phyloP scores from a whole-genome alignment of 768 basidiomycete species.

The Leccinellum rugosiceps region DNA sequence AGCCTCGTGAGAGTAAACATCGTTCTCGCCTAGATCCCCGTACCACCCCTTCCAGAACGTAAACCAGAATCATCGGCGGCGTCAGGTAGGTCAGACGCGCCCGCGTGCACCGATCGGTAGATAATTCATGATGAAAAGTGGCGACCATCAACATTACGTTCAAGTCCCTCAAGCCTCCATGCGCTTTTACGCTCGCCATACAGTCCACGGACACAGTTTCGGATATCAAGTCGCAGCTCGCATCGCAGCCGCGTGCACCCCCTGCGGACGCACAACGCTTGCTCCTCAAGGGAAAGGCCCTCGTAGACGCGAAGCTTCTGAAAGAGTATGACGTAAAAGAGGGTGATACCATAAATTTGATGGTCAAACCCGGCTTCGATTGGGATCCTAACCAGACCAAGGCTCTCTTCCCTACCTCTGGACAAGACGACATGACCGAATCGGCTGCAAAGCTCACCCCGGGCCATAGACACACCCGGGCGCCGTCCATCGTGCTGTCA shows the following conservation, averaged over 20 bases:
- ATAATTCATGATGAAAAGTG: slow-evolving; percentile 9
- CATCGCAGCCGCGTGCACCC: slow-evolving; percentile 64
- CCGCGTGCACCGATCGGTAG: slow-evolving; percentile 10
- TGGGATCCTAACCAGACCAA: slow-evolving; percentile 53
- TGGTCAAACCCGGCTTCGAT: slow-evolving; percentile 74
- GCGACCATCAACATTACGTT: slow-evolving; percentile 62
- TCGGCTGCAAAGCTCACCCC: slow-evolving; percentile 27
- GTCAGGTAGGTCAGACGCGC: slow-evolving; percentile 26
- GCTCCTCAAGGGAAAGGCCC: slow-evolving; percentile 90
- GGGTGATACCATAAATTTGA: slow-evolving; percentile 80
- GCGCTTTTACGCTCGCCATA: slow-evolving; percentile 67
- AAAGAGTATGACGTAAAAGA: slow-evolving; percentile 86
- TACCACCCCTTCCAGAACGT: slow-evolving; percentile 59
- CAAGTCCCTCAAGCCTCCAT: slow-evolving; percentile 89
- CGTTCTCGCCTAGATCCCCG: slow-evolving; percentile 43
- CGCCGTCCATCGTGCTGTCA: slow-evolving; percentile 76
- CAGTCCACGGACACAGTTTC: slow-evolving; percentile 81
- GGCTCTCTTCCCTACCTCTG: slow-evolving; percentile 18
- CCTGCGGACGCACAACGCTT: slow-evolving; percentile 80
- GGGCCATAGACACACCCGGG: slow-evolving; percentile 52
- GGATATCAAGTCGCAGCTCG: slow-evolving; percentile 74
- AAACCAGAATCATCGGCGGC: slow-evolving; percentile 34
- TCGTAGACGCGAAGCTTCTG: slow-evolving; percentile 83
- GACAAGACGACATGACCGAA: slow-evolving; percentile 19
- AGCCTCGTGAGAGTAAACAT: slow-evolving; percentile 3